These are phyloP conservation scores for Carallia brachiata DNA, from an alignment of 345 rosid species.

Conservation along the genomic window DNA sequence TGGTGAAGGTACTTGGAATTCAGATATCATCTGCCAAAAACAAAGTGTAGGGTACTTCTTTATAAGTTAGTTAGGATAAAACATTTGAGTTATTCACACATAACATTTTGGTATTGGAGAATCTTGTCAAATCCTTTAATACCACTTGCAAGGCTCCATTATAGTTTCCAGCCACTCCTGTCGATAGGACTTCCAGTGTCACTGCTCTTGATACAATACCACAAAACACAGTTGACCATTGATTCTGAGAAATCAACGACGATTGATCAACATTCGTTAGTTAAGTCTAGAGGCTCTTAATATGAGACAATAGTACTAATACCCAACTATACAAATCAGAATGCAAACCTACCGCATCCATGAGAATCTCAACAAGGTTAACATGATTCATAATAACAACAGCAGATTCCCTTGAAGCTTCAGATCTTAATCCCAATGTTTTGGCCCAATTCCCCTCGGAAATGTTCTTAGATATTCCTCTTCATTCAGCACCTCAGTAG, in stretches of 20 bases:
- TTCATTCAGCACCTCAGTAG: slow-evolving; percentile 55
- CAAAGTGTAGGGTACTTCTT: not conserved
- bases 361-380: slow-evolving; percentile 85
- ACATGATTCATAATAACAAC: slow-evolving; percentile 82
- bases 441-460: slow-evolving; percentile 82
- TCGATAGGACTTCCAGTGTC: slow-evolving; percentile 88
- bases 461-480: slow-evolving; percentile 78
- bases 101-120: not conserved
- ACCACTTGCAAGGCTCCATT: slow-evolving; percentile 99
- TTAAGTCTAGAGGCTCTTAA: too few species aligned
- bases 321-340: not conserved
- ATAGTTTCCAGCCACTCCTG: slow-evolving; percentile 96
- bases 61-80: too few species aligned
- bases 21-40: slow-evolving; percentile 72
- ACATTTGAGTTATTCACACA: too few species aligned
- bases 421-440: slow-evolving; percentile 68
- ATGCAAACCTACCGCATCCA: slow-evolving; percentile 70
- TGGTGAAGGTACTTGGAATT: slow-evolving; percentile 91
- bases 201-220: slow-evolving; percentile 87
- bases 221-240: slow-evolving; percentile 83
- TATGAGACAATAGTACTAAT: not conserved
- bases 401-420: slow-evolving; percentile 82
- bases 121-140: slow-evolving; percentile 1
- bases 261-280: too few species aligned
- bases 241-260: slow-evolving; percentile 44